Evolutionary conservation across 2,329 filamentous ascomycete genomes (phyloP).

Genomic region (Hansfordia pulvinata): DNA sequence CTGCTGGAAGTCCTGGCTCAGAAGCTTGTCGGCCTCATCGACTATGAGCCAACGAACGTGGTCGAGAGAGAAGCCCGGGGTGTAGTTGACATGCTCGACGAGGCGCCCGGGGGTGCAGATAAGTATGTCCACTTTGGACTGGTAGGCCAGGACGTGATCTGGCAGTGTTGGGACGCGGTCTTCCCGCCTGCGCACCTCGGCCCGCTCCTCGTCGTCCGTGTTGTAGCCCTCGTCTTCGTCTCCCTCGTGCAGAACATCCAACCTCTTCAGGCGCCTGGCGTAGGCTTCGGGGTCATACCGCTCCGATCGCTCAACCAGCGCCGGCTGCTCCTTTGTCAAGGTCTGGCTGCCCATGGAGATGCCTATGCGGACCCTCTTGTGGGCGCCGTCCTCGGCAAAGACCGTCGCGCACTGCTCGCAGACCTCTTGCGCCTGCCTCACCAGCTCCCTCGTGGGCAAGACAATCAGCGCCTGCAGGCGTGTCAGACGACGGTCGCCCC

Average conservation of each 20-base stretch:
- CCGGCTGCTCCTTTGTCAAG: constrained; percentile 49
- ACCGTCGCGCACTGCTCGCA: constrained; percentile 61
- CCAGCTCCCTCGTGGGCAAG: constrained; percentile 81
- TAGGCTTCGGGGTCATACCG: constrained; percentile 54
- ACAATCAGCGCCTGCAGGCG: constrained; percentile 70
- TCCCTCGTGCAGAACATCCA: constrained; percentile 26
- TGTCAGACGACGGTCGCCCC: constrained; percentile 37
- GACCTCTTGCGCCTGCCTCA: constrained; percentile 70
- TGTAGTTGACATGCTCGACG: constrained; percentile 80
- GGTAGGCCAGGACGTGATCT: constrained; percentile 50
- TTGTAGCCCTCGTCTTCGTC: constrained; percentile 20
- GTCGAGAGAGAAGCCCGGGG: constrained; percentile 66
- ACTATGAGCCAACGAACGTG: constrained; percentile 79
- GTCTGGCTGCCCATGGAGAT: constrained; percentile 72
- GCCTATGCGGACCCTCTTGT: constrained; percentile 57
- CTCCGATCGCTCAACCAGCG: constrained; percentile 24
- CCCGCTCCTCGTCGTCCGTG: constrained; percentile 15
- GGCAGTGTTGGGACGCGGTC: constrained; percentile 25
- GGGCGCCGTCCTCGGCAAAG: constrained; percentile 40
- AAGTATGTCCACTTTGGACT: constrained; percentile 71
- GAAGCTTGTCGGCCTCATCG: constrained; percentile 84
- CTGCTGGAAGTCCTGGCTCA: constrained; percentile 85
- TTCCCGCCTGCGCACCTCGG: constrained; percentile 12
- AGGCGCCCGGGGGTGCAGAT: constrained; percentile 86
- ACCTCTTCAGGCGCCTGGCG: constrained; percentile 19